phyloP scores from a whole-genome alignment of 352 stramenopile genomes.

The Phytophthora litchii region DNA sequence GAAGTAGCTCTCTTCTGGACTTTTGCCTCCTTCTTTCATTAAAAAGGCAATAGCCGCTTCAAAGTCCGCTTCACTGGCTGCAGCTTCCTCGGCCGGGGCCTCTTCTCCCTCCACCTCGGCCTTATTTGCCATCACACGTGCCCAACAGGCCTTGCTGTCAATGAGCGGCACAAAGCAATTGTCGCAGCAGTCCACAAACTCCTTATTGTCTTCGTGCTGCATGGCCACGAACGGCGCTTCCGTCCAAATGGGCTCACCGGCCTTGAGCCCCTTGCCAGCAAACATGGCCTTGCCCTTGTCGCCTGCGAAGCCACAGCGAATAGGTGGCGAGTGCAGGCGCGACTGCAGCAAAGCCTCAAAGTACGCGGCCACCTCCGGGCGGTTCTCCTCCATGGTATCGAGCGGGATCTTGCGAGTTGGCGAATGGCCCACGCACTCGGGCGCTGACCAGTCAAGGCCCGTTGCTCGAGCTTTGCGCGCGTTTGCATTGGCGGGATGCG shows the following conservation, averaged over 20 bases:
- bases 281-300: constrained; percentile 80
- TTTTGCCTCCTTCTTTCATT: constrained; percentile 70
- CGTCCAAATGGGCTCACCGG: constrained; percentile 77
- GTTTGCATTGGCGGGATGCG: constrained; percentile 24
- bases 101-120: constrained; percentile 46
- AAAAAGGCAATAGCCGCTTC: constrained; percentile 61
- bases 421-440: constrained; percentile 22
- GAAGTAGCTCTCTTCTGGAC: constrained; percentile 73
- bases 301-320: constrained; percentile 53
- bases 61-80: constrained; percentile 57
- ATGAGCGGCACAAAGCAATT: constrained; percentile 83
- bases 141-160: constrained; percentile 65
- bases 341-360: constrained; percentile 65
- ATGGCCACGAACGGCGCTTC: constrained; percentile 77
- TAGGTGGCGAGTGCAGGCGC: constrained; percentile 55
- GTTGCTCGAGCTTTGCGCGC: constrained; percentile 18
- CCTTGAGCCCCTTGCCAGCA: constrained; percentile 52
- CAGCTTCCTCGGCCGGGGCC: constrained; percentile 48
- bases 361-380: constrained; percentile 55
- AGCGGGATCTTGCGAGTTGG: constrained; percentile 20
- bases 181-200: constrained; percentile 79
- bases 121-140: constrained; percentile 47
- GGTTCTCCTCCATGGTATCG: constrained; percentile 46
- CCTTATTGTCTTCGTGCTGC: constrained; percentile 84
- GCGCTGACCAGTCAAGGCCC: constrained; percentile 6